Evolutionary conservation across 1,284 basidiomycete genomes (phyloP).

Genomic region (Abortiporus biennis): DNA sequence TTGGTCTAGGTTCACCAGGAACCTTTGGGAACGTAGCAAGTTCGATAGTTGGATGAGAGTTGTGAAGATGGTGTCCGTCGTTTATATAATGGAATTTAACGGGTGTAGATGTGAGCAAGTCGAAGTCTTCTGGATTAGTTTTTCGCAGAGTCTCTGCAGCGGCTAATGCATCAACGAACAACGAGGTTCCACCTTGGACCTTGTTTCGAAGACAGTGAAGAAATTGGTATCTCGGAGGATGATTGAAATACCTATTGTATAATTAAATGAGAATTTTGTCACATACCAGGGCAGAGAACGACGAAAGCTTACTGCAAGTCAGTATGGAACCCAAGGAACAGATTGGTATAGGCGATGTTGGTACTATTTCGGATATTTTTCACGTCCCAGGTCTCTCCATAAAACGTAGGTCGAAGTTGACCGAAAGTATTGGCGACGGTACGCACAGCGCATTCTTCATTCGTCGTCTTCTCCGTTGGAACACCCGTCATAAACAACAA

Average conservation of each 20-base stretch:
- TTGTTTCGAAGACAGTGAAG: slow-evolving; percentile 85
- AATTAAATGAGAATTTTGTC: too few relatives aligned
- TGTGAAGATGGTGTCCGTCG: slow-evolving; percentile 81
- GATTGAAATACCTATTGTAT: slow-evolving; percentile 82
- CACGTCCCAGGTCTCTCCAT: slow-evolving; percentile 91
- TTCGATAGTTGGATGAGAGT: slow-evolving; percentile 78
- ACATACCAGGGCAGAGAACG: too few relatives aligned
- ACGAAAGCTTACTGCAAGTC: slow-evolving; percentile 79
- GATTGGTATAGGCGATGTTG: slow-evolving; percentile 95
- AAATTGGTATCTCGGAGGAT: slow-evolving; percentile 89
- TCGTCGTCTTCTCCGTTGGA: slow-evolving; percentile 45
- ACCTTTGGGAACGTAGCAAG: slow-evolving; percentile 28
- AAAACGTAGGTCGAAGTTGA: slow-evolving; percentile 83
- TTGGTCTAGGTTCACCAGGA: slow-evolving; percentile 17
- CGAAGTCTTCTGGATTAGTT: slow-evolving; percentile 48
- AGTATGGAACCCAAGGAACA: slow-evolving; percentile 89
- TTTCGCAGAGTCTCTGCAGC: slow-evolving; percentile 58
- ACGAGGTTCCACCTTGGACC: slow-evolving; percentile 79
- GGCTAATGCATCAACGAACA: slow-evolving; percentile 83
- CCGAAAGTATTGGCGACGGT: slow-evolving; percentile 65
- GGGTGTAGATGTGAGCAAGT: slow-evolving; percentile 52
- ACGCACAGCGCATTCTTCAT: slow-evolving; percentile 61
- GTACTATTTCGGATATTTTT: slow-evolving; percentile 67
- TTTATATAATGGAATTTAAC: slow-evolving; percentile 92
- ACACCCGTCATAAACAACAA: slow-evolving; percentile 54